These are phyloP conservation scores for Populus deltoides DNA, from an alignment of 345 rosid species.

Conservation along the genomic window DNA sequence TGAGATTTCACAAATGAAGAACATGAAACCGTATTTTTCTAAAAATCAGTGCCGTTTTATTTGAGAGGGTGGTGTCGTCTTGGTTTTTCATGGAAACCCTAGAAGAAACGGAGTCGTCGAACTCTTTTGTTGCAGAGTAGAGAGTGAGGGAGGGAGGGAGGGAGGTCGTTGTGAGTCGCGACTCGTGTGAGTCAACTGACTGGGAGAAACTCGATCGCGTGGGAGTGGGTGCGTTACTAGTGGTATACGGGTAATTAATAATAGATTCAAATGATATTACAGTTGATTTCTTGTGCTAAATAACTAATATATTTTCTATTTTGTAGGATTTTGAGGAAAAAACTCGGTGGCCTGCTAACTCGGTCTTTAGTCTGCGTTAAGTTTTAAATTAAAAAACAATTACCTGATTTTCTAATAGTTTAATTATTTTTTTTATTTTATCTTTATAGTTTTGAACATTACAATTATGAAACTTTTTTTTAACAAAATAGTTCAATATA, in stretches of 20 bases:
- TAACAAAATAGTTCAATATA: no score
- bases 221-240: background rate
- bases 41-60: background rate
- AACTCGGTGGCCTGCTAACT: no score
- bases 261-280: background rate
- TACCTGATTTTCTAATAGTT: no score
- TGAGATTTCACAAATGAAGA: background rate
- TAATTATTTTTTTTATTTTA: no score
- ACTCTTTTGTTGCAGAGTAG: background rate
- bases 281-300: background rate
- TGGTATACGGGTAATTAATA: background rate
- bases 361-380: no score
- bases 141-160: background rate
- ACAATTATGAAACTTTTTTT: no score
- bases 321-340: no score
- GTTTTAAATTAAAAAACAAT: no score
- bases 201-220: slow-evolving; percentile 4
- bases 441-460: no score
- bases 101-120: background rate
- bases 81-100: background rate
- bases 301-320: no score
- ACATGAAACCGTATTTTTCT: slow-evolving; percentile 40
- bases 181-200: slow-evolving; percentile 23
- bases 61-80: background rate
- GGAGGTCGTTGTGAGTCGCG: slow-evolving; percentile 8